Base-by-base conservation (phyloP, 2,329 filamentous ascomycete species). In the Sporothrix variecibatus region DNA sequence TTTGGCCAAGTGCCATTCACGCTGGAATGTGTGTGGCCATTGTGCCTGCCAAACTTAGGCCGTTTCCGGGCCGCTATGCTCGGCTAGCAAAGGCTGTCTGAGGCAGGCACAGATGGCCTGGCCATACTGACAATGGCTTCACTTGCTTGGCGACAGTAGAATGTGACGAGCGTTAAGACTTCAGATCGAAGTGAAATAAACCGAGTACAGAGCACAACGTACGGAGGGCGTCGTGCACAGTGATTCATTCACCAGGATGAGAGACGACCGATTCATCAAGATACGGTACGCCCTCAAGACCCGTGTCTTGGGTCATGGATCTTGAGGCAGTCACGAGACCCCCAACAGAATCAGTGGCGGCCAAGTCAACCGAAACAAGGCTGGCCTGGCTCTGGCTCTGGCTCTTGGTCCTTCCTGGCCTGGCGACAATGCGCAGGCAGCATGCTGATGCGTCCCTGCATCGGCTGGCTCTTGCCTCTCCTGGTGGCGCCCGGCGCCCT, bases 391-490 rank as follows among this genome's bases (percentile, higher is more conserved):
- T n/a, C n/a, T n/a, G n/a, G n/a, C n/a, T n/a, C n/a, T 17, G 34
- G 34, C 34, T 34, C 34, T 34, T 34, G 34, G 51, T 26, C 51
- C 51, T 56, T 23, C 51, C 51, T 28, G 51, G 6, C 31, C 60
- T 64, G 60, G 23, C 26, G 20, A 34, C 40, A 64, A 20, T 26
- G 34, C 38, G 9, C 46, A 71, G 67, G 43, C 72, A 71, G 58
- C 67, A 60, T 65, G 67, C 67, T 73, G 72, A 71, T 73, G 67
- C 26, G 67, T 65, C 46, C 43, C 71, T 72, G 71, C 71, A 34
- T 34, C 34, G 34, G 5, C 34, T 34, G 34, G 34, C 15, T 40
- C 71, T 17, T 72, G 51, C 40, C 53, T 64, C 70, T 64, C 26
- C 2, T 51, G 65, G n/a, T 34, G 65, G 46, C 65, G 62, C 23